Conservation (phyloP, 768 basidiomycete species). For the Suillus subalutaceus region DNA sequence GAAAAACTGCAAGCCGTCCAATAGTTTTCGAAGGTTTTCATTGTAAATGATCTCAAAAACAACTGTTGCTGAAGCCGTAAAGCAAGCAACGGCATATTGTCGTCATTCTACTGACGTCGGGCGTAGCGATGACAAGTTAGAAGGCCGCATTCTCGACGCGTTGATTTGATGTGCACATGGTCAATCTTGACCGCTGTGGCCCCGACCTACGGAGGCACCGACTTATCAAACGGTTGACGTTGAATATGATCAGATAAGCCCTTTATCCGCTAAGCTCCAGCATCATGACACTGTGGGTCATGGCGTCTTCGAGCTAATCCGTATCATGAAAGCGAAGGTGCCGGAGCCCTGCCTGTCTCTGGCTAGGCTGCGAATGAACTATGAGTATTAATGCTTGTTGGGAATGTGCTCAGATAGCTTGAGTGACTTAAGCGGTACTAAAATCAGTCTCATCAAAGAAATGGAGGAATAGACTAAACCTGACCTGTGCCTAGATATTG, state of each 20-base stretch:
- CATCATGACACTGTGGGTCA: not conserved
- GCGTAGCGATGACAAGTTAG: not conserved
- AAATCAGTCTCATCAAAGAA: not conserved
- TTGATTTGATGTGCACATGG: not conserved
- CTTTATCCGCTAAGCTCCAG: too few species aligned
- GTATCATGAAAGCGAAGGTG: too few species aligned
- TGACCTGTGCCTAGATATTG: not conserved
- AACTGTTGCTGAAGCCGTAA: not conserved
- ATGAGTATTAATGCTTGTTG: not conserved
- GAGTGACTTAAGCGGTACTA: not conserved
- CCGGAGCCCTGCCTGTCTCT: too few species aligned
- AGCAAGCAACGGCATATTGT: not conserved
- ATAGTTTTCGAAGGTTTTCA: not conserved
- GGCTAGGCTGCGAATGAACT: not conserved
- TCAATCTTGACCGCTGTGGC: not conserved
- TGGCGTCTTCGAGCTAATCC: not conserved
- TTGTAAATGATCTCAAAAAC: not conserved
- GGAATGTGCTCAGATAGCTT: not conserved
- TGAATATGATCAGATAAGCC: not conserved
- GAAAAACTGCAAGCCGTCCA: too few species aligned
- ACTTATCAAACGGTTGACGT: not conserved
- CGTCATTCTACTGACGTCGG: too few species aligned
- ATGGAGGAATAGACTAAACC: not conserved
- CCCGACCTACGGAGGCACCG: not conserved
- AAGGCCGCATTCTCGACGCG: not conserved